phyloP scores from a whole-genome alignment of 2,329 filamentous ascomycete species.

The Sclerotinia nivalis region DNA sequence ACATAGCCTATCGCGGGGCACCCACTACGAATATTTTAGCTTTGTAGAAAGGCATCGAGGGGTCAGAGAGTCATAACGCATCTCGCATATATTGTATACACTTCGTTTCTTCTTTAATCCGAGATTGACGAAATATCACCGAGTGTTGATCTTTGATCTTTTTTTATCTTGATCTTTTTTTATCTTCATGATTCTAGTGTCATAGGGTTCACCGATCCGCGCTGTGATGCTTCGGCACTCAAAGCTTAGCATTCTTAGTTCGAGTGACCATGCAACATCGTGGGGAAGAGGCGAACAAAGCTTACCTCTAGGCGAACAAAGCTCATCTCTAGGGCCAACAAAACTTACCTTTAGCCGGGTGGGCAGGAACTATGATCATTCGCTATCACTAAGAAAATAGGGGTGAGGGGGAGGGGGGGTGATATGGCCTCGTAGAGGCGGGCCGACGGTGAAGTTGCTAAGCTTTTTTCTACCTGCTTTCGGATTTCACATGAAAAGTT shows the following conservation, averaged over 20 bases:
- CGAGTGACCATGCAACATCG: too few relatives aligned
- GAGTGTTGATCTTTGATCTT: conserved; percentile 3
- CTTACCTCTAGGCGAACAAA: background rate
- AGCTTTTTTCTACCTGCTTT: background rate
- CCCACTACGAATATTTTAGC: background rate
- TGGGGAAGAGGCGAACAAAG: background rate
- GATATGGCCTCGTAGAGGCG: background rate
- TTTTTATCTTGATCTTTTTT: background rate
- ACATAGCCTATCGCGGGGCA: background rate
- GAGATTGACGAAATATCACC: conserved; percentile 1
- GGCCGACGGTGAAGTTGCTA: background rate
- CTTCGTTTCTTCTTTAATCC: background rate
- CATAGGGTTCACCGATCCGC: background rate
- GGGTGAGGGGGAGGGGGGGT: too few relatives aligned
- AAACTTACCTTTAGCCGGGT: background rate
- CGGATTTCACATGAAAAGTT: background rate
- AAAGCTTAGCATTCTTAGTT: conserved; percentile 14
- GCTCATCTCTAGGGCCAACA: background rate
- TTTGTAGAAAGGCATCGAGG: background rate
- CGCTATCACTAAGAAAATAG: background rate
- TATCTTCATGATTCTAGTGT: background rate
- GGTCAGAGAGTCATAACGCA: conserved; percentile 9
- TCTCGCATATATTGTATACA: background rate
- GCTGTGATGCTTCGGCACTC: conserved; percentile 3
- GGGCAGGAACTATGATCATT: background rate